A percentile compares a stretch with the other conserved stretches of the same genome.
Conservation (phyloP, 257 asterid genomes). For the Solanum piurae region DNA sequence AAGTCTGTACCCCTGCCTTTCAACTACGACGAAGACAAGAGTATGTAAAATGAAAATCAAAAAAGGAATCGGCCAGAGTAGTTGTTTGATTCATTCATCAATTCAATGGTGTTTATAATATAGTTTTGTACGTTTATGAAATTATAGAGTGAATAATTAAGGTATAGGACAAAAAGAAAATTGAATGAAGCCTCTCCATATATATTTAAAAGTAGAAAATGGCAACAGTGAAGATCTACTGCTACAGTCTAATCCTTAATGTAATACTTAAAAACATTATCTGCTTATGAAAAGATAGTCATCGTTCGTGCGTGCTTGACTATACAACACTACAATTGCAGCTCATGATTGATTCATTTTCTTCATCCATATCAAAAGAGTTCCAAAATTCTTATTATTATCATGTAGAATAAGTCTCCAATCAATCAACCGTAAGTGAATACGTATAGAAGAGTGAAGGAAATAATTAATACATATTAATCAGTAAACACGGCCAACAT, state of each 20-base stretch:
- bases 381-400: too few relatives aligned
- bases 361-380: too few relatives aligned
- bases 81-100: neutral
- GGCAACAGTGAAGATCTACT: too few relatives aligned
- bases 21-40: conserved; percentile 52
- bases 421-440: neutral
- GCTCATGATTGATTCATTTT: neutral
- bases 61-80: neutral
- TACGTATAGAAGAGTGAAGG: neutral
- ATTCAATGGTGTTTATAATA: too few relatives aligned
- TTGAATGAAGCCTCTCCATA: neutral
- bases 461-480: too few relatives aligned
- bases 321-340: neutral
- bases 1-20: conserved; percentile 75
- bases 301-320: too few relatives aligned
- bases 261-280: too few relatives aligned
- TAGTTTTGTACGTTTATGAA: neutral
- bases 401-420: too few relatives aligned
- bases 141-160: neutral
- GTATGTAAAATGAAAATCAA: neutral
- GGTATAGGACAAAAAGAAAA: neutral
- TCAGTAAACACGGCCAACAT: neutral
- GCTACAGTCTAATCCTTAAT: too few relatives aligned
- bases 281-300: too few relatives aligned
- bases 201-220: too few relatives aligned